These are phyloP conservation scores for Lactarius psammicola DNA, from an alignment of 768 basidiomycete genomes.

Conservation along the genomic window DNA sequence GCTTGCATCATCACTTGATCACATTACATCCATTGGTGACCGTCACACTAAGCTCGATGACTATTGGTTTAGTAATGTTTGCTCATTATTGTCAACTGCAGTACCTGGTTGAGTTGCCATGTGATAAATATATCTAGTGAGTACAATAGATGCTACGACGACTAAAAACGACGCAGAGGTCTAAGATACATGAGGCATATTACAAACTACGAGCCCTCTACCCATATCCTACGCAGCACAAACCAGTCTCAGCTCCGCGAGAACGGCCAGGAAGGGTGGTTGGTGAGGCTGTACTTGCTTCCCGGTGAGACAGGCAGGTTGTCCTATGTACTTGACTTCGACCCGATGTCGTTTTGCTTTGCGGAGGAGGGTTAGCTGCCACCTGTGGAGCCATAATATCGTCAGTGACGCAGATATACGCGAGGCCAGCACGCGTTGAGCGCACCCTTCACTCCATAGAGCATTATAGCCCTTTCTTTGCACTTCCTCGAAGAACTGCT, in stretches of 20 bases:
- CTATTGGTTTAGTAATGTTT: neutral
- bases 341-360: slow-evolving; percentile 61
- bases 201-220: neutral
- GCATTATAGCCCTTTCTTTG: slow-evolving; percentile 58
- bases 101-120: neutral
- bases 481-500: slow-evolving; percentile 59
- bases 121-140: slow-evolving; percentile 14
- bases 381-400: slow-evolving; percentile 41
- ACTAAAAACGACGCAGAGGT: slow-evolving; percentile 2
- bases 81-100: neutral
- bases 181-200: slow-evolving; percentile 22
- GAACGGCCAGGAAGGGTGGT: slow-evolving; percentile 68
- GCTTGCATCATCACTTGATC: neutral
- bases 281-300: slow-evolving; percentile 45
- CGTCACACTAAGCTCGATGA: neutral
- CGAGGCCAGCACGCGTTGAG: slow-evolving; percentile 5
- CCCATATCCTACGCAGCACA: slow-evolving; percentile 3
- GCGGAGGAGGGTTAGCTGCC: slow-evolving; percentile 64
- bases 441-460: slow-evolving; percentile 65
- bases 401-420: slow-evolving; percentile 1
- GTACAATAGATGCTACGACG: slow-evolving; percentile 12
- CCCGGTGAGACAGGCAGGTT: slow-evolving; percentile 58
- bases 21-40: neutral
- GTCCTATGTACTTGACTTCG: slow-evolving; percentile 66
- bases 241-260: slow-evolving; percentile 41